Evolutionary conservation across 345 rosid genomes (phyloP).

Genomic region (Gossypium arboreum): DNA sequence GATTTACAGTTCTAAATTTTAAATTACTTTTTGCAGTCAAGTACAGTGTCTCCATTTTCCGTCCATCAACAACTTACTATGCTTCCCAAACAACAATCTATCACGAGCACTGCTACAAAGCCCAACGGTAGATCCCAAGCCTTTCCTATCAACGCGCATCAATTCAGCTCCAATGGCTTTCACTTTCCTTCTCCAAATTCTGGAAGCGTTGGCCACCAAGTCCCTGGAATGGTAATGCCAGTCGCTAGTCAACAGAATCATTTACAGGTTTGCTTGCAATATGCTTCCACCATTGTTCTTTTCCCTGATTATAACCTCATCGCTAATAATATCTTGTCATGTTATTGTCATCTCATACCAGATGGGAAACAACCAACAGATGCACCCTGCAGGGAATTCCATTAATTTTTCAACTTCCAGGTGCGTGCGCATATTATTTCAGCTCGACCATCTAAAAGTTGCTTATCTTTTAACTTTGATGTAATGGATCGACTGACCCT

Average conservation of each 20-base stretch:
- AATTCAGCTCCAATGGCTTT: constrained; percentile 22
- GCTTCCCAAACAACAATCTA: constrained; percentile 44
- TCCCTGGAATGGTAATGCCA: constrained; percentile 33
- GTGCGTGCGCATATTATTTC: constrained; percentile 18
- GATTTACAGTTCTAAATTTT: neutral
- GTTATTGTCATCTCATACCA: constrained; percentile 21
- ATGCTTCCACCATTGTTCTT: neutral
- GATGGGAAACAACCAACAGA: constrained; percentile 36
- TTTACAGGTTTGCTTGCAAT: constrained; percentile 33
- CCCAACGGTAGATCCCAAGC: constrained; percentile 24
- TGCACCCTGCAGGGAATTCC: constrained; percentile 28
- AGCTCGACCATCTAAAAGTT: neutral
- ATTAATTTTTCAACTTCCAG: constrained; percentile 35
- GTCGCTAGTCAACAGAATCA: constrained; percentile 21
- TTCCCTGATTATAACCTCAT: neutral
- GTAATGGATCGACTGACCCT: neutral
- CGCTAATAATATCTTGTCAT: constrained; percentile 8
- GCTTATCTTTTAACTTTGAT: neutral
- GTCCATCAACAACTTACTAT: constrained; percentile 45
- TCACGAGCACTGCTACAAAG: constrained; percentile 29
- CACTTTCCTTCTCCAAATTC: constrained; percentile 19
- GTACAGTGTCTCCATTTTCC: constrained; percentile 45
- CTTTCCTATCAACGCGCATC: constrained; percentile 16
- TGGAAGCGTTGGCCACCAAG: constrained; percentile 29
- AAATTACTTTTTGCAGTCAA: constrained; percentile 35